Conservation (phyloP, 1,284 basidiomycete species). For the Ceratobasidium sp. region DNA sequence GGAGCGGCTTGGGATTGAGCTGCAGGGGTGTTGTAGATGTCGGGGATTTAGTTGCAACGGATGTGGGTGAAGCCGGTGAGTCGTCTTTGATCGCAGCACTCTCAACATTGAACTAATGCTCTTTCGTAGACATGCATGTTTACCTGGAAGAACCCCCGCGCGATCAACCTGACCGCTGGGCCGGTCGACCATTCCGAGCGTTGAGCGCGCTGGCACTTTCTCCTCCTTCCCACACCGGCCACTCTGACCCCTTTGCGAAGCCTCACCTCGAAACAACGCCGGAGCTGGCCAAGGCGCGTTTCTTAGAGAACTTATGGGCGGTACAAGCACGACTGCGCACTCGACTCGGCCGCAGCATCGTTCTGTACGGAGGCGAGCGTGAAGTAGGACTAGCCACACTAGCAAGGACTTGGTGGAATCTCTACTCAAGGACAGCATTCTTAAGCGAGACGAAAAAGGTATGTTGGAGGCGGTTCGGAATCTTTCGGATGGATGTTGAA, state of each 20-base stretch:
- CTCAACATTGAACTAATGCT: constrained; percentile 5
- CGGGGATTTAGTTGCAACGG: constrained; percentile 85
- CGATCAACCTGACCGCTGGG: constrained; percentile 86
- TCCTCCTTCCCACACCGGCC: constrained; percentile 73
- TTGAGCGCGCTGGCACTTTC: constrained; percentile 71
- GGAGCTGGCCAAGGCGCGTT: constrained; percentile 79
- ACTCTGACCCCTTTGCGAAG: constrained; percentile 68
- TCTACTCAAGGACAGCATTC: constrained; percentile 84
- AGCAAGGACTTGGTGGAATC: constrained; percentile 86
- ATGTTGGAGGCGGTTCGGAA: constrained; percentile 41
- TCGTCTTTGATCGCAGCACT: constrained; percentile 41
- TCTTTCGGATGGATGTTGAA: no score
- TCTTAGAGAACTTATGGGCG: constrained; percentile 87
- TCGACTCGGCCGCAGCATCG: constrained; percentile 75
- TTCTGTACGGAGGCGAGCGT: constrained; percentile 75
- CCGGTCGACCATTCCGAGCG: constrained; percentile 82
- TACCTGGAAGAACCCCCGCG: constrained; percentile 84
- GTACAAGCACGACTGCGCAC: constrained; percentile 84
- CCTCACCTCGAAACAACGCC: constrained; percentile 53
- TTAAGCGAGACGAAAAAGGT: constrained; percentile 83
- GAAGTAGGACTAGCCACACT: constrained; percentile 75
- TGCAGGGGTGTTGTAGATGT: constrained; percentile 91
- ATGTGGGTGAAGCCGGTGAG: constrained; percentile 86
- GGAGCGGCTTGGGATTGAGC: constrained; percentile 67
- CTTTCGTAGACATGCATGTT: constrained; percentile 79